Conservation (phyloP, 1,139 yeast species). For the Candida sanyaensis region DNA sequence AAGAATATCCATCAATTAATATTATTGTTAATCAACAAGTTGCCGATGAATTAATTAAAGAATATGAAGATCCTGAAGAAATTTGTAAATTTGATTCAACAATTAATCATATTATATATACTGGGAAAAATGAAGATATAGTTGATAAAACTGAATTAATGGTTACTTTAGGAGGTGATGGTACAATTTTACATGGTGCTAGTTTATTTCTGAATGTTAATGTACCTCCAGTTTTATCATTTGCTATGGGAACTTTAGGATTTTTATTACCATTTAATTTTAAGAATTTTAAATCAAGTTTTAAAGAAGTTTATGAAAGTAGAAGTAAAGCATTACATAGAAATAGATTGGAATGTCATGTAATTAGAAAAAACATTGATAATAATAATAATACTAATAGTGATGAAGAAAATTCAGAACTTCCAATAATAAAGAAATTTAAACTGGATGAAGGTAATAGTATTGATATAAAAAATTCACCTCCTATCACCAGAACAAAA, state of each 20-base stretch:
- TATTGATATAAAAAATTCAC: background rate
- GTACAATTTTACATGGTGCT: conserved; percentile 80
- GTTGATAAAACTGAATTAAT: conserved; percentile 64
- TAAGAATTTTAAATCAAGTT: conserved; percentile 58
- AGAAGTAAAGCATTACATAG: conserved; percentile 74
- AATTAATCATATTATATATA: conserved; percentile 30
- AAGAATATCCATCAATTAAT: conserved; percentile 67
- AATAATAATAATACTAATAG: conserved; percentile 6
- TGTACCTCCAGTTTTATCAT: conserved; percentile 88
- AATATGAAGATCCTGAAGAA: conserved; percentile 21
- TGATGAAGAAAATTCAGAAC: background rate
- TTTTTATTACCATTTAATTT: conserved; percentile 87
- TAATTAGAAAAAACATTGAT: conserved; percentile 40
- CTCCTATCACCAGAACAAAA: conserved; percentile 15
- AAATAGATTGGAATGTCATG: conserved; percentile 75
- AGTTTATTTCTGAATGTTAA: conserved; percentile 61
- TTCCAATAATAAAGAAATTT: conserved; percentile 1
- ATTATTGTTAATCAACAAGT: conserved; percentile 77
- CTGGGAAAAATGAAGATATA: conserved; percentile 62
- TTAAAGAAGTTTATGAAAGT: conserved; percentile 64
- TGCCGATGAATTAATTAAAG: conserved; percentile 63
- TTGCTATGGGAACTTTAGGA: conserved; percentile 90
- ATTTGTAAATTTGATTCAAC: conserved; percentile 9
- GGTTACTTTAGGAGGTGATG: conserved; percentile 94
- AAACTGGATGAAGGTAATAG: background rate